Conservation (phyloP, 768 basidiomycete species). For the Mycena metata region DNA sequence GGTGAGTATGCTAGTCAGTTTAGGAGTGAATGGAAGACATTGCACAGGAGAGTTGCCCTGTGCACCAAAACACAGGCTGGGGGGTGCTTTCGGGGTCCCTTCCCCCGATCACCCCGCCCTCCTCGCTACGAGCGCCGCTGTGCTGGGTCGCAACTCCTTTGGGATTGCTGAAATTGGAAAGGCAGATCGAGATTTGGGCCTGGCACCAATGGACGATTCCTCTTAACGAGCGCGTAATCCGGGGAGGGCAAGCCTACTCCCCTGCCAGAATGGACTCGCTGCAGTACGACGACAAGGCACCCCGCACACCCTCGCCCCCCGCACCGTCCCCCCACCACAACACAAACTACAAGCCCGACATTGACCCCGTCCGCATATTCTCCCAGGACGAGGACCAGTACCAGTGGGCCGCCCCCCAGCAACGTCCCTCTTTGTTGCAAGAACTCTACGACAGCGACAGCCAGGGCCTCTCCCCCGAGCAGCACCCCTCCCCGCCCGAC, state of each 20-base stretch:
- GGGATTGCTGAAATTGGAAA: not conserved
- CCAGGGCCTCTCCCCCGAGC: slow-evolving; percentile 53
- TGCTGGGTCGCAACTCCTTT: slow-evolving; percentile 9
- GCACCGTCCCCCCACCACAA: slow-evolving; percentile 43
- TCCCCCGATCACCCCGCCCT: slow-evolving; percentile 10
- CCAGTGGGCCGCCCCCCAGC: slow-evolving; percentile 41
- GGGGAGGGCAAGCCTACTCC: not conserved
- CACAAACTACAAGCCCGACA: slow-evolving; percentile 43
- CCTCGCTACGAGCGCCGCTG: slow-evolving; percentile 25
- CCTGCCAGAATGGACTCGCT: slow-evolving; percentile 55
- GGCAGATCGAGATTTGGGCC: slow-evolving; percentile 7
- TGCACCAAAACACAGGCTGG: too few relatives aligned
- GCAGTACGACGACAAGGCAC: slow-evolving; percentile 70
- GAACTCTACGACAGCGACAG: slow-evolving; percentile 79
- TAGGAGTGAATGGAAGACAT: too few relatives aligned
- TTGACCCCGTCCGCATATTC: slow-evolving; percentile 65
- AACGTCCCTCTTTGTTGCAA: slow-evolving; percentile 69
- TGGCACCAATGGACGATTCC: too few relatives aligned
- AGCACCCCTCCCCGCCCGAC: slow-evolving; percentile 49
- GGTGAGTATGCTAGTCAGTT: too few relatives aligned
- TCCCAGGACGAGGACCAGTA: slow-evolving; percentile 51
- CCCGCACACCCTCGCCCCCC: slow-evolving; percentile 80
- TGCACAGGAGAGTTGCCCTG: too few relatives aligned
- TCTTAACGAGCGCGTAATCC: slow-evolving; percentile 19
- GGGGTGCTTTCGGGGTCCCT: slow-evolving; percentile 4